These are phyloP conservation scores for Venturia effusa DNA, from an alignment of 2,329 filamentous ascomycete species.

Conservation along the genomic window DNA sequence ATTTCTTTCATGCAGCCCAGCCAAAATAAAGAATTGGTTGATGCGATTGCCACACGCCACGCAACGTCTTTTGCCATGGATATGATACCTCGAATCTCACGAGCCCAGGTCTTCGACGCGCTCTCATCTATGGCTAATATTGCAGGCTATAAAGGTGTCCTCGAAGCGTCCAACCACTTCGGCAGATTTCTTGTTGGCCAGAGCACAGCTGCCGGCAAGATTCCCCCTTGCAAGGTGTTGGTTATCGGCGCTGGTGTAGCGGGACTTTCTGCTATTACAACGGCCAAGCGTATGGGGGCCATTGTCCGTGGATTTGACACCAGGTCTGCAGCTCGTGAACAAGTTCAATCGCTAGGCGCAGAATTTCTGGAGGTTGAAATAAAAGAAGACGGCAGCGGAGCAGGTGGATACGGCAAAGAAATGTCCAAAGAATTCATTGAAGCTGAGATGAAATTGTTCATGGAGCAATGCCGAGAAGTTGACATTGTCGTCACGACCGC, in stretches of 20 bases:
- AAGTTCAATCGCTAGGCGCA: slow-evolving; percentile 80
- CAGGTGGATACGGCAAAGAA: slow-evolving; percentile 82
- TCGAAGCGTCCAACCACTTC: slow-evolving; percentile 83
- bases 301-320: slow-evolving; percentile 88
- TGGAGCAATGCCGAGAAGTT: slow-evolving; percentile 75
- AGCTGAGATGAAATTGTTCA: slow-evolving; percentile 86
- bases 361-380: slow-evolving; percentile 84
- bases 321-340: slow-evolving; percentile 75
- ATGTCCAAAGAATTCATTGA: slow-evolving; percentile 93
- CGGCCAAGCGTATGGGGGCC: slow-evolving; percentile 68
- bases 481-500: slow-evolving; percentile 91
- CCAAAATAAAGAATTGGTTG: slow-evolving; percentile 66
- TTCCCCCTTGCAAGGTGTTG: slow-evolving; percentile 80
- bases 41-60: slow-evolving; percentile 58
- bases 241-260: slow-evolving; percentile 87
- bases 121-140: slow-evolving; percentile 90
- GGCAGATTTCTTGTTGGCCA: slow-evolving; percentile 82
- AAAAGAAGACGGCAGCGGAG: slow-evolving; percentile 71
- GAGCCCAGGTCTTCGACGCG: slow-evolving; percentile 80
- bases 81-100: slow-evolving; percentile 79
- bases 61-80: slow-evolving; percentile 84
- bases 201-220: slow-evolving; percentile 81
- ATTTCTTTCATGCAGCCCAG: slow-evolving; percentile 77
- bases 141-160: slow-evolving; percentile 82
- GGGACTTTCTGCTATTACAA: slow-evolving; percentile 78